A percentile compares a stretch with the other conserved stretches of the same genome.
phyloP scores from a whole-genome alignment of 345 rosid genomes.

The Dimocarpus longan region DNA sequence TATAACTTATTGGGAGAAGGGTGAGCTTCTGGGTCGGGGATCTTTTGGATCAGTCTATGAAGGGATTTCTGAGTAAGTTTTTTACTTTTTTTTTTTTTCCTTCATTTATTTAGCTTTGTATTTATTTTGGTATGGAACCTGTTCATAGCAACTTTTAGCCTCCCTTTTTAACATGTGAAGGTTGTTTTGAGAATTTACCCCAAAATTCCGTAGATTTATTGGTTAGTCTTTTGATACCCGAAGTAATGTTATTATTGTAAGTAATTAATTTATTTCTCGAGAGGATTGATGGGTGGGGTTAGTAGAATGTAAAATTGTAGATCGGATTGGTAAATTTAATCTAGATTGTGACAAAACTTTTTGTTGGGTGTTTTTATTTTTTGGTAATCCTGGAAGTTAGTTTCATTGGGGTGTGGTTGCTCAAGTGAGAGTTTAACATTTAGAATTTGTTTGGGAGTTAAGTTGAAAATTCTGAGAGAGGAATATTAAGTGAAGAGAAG shows the following conservation, averaged over 20 bases:
- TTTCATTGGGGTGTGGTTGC: background rate
- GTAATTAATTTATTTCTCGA: background rate
- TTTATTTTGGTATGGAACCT: background rate
- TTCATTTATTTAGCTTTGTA: background rate
- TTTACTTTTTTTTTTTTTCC: background rate
- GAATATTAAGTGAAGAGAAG: background rate
- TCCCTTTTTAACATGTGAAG: background rate
- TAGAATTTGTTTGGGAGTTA: background rate
- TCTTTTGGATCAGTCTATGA: conserved; percentile 92
- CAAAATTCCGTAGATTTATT: background rate
- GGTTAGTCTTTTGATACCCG: background rate
- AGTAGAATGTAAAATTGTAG: background rate
- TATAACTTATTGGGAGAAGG: conserved; percentile 69
- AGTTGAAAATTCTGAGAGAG: background rate
- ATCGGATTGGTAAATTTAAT: background rate
- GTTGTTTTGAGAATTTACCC: background rate
- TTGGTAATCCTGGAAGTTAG: background rate
- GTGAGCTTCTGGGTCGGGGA: conserved; percentile 79
- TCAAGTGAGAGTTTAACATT: background rate
- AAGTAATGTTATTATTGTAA: too few species aligned
- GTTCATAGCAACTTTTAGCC: background rate
- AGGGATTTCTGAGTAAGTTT: conserved; percentile 83
- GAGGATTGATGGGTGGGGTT: background rate
- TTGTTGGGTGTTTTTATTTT: background rate
- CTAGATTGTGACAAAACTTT: background rate